Percentiles rank a stretch among this genome's conserved stretches.
Evolutionary conservation across 2,329 filamentous ascomycete genomes (phyloP).

Genomic region (Claviceps sp.): DNA sequence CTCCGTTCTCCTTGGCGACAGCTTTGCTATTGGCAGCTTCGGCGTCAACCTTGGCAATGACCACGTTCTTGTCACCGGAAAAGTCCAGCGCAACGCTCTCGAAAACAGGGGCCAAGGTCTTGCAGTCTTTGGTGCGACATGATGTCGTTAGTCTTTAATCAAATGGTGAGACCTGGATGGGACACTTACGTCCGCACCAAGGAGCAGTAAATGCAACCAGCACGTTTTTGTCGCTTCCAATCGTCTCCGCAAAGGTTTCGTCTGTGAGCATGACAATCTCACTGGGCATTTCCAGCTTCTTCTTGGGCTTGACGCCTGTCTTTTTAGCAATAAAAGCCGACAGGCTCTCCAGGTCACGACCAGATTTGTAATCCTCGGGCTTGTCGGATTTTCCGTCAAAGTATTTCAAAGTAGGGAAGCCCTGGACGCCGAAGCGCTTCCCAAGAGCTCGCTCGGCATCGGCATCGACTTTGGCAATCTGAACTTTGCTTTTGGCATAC

Average conservation of each 20-base stretch:
- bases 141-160: too few relatives aligned
- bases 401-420: constrained; percentile 95
- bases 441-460: constrained; percentile 78
- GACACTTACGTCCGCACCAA: constrained; percentile 87
- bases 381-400: constrained; percentile 90
- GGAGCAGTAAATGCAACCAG: constrained; percentile 95
- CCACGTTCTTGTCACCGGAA: constrained; percentile 58
- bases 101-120: constrained; percentile 80
- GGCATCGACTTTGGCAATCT: constrained; percentile 92
- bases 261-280: constrained; percentile 72
- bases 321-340: constrained; percentile 72
- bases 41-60: constrained; percentile 92
- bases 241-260: constrained; percentile 56
- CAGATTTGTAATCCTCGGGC: constrained; percentile 74
- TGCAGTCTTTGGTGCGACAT: constrained; percentile 60
- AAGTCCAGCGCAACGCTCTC: constrained; percentile 78
- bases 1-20: constrained; percentile 59
- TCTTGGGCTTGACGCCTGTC: constrained; percentile 70
- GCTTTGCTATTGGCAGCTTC: constrained; percentile 77
- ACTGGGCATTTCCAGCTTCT: constrained; percentile 59
- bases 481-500: constrained; percentile 56
- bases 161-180: background rate
- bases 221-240: constrained; percentile 80
- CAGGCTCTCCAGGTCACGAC: constrained; percentile 78
- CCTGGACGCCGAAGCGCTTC: constrained; percentile 76